phyloP scores from a whole-genome alignment of 176 grass and related monocot genomes.

The Canna indica region DNA sequence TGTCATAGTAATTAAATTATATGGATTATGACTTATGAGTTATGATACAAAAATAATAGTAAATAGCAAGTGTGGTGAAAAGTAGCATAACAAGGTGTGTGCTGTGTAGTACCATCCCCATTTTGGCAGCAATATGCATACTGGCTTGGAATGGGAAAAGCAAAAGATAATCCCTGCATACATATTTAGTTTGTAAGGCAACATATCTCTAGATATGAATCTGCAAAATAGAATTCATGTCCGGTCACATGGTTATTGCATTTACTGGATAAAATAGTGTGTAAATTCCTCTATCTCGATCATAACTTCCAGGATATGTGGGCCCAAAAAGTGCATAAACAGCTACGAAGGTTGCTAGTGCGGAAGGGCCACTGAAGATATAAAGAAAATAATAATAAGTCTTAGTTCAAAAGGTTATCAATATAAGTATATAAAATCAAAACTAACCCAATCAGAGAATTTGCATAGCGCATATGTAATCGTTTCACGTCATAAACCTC shows the following conservation, averaged over 20 bases:
- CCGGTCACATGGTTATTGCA: slow-evolving; percentile 3
- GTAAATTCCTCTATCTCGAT: slow-evolving; percentile 86
- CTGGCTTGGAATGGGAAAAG: slow-evolving; percentile 83
- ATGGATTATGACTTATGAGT: no score
- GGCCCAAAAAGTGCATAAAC: slow-evolving; percentile 92
- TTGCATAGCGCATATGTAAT: slow-evolving; percentile 80
- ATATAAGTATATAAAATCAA: not conserved
- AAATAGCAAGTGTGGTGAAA: not conserved
- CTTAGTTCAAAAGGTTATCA: not conserved
- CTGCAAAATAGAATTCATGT: not conserved
- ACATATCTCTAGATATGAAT: not conserved
- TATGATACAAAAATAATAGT: slow-evolving; percentile 1
- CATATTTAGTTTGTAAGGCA: not conserved
- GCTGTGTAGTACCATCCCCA: slow-evolving; percentile 49
- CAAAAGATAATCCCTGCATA: slow-evolving; percentile 75
- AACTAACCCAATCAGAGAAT: slow-evolving; percentile 81
- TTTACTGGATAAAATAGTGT: slow-evolving; percentile 93
- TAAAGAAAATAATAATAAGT: slow-evolving; percentile 17
- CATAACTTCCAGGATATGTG: slow-evolving; percentile 88
- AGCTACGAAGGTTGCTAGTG: slow-evolving; percentile 72
- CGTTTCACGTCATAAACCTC: slow-evolving; percentile 95
- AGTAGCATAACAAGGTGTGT: not conserved
- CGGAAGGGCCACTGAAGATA: slow-evolving; percentile 63
- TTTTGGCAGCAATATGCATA: slow-evolving; percentile 75
- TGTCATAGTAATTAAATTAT: slow-evolving; percentile 29